phyloP scores from a whole-genome alignment of 371 early-diverging fungal genomes.

The Massospora cicadina region DNA sequence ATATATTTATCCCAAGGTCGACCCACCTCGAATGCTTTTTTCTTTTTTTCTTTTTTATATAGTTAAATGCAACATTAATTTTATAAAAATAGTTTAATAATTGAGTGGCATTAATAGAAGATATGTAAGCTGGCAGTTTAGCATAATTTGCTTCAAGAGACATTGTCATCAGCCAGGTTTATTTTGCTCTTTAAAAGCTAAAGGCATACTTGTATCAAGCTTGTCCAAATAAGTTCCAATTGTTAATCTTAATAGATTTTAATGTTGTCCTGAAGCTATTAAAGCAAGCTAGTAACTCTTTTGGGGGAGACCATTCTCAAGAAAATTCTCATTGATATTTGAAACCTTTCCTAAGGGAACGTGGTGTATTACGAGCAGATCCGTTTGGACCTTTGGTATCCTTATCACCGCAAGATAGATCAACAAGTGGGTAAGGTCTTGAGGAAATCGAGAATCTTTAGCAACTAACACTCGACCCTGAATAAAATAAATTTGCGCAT shows the following conservation, averaged over 20 bases:
- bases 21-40: no score
- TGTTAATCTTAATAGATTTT: constrained; percentile 1
- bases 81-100: no score
- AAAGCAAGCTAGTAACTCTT: background rate
- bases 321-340: background rate
- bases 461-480: background rate
- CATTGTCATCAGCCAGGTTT: no score
- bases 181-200: no score
- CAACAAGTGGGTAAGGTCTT: background rate
- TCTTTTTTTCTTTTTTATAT: no score
- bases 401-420: background rate
- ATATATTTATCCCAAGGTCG: no score
- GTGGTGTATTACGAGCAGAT: background rate
- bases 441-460: background rate
- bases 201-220: no score
- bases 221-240: constrained; percentile 4
- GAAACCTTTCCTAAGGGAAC: background rate
- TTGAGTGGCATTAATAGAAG: no score
- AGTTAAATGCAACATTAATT: no score
- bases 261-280: background rate
- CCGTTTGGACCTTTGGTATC: background rate
- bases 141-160: no score
- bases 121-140: no score
- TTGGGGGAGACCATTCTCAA: background rate
- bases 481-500: background rate